Evolutionary conservation across 495 filamentous ascomycete genomes (phyloP).

Genomic region (Pseudevernia furfuracea): DNA sequence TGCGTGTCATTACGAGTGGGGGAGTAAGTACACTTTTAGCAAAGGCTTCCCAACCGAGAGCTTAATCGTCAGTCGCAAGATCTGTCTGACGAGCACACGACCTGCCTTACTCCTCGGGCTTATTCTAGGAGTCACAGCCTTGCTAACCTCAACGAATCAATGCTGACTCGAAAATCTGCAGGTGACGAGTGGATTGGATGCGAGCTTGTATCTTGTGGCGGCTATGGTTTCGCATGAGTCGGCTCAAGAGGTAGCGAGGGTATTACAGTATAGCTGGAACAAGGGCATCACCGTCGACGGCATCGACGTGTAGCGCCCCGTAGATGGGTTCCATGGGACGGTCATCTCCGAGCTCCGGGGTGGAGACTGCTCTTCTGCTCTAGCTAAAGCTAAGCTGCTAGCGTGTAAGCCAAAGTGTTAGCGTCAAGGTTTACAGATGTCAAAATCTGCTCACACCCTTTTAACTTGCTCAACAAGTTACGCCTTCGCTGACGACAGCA

Average conservation of each 20-base stretch:
- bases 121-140: not conserved
- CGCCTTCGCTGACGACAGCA: not conserved
- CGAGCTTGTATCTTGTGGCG: conserved; percentile 67
- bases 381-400: not conserved
- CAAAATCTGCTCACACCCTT: not conserved
- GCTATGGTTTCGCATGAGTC: conserved; percentile 59
- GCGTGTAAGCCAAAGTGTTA: not conserved
- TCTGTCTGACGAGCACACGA: not conserved
- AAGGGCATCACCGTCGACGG: conserved; percentile 64
- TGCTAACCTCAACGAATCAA: not conserved
- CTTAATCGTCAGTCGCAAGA: not conserved
- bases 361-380: not conserved
- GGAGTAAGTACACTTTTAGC: conserved; percentile 34
- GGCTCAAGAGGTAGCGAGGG: conserved; percentile 57
- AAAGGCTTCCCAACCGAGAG: not conserved
- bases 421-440: not conserved
- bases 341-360: not conserved
- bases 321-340: not conserved
- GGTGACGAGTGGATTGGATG: conserved; percentile 68
- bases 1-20: conserved; percentile 69
- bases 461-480: not conserved
- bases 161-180: not conserved
- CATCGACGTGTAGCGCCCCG: conserved; percentile 52
- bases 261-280: conserved; percentile 65
- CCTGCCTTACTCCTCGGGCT: not conserved